Evolutionary conservation across 495 filamentous ascomycete species (phyloP).

Genomic region (Gamarada debralockiae): DNA sequence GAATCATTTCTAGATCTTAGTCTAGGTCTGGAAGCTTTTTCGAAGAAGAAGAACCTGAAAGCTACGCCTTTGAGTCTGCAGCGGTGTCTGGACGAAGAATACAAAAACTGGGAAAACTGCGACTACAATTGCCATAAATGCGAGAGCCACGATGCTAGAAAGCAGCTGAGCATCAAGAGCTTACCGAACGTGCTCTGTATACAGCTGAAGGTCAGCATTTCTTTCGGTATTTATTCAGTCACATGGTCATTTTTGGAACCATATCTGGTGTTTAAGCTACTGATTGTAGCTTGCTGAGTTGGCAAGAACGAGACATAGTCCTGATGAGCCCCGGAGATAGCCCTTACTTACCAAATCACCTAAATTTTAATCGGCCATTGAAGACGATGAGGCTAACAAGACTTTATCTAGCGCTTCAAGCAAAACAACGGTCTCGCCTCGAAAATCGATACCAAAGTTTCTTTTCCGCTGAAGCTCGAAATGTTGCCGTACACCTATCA

Average conservation of each 20-base stretch:
- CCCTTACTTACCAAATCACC: no score
- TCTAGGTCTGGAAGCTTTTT: constrained; percentile 66
- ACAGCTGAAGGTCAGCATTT: constrained; percentile 83
- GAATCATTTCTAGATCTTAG: constrained; percentile 86
- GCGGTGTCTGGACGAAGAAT: constrained; percentile 75
- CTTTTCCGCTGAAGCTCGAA: constrained; percentile 81
- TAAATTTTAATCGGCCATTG: no score
- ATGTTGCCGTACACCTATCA: constrained; percentile 82
- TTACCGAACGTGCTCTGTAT: constrained; percentile 86
- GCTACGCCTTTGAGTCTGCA: constrained; percentile 51
- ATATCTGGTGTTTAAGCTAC: neutral
- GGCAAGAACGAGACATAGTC: no score
- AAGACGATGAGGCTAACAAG: neutral
- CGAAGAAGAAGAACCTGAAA: constrained; percentile 41
- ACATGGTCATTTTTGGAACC: no score
- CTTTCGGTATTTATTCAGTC: neutral
- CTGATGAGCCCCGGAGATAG: no score
- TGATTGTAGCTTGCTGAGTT: no score
- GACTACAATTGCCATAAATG: constrained; percentile 81
- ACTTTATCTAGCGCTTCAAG: constrained; percentile 65
- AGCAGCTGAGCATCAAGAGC: constrained; percentile 73
- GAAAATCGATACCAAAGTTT: constrained; percentile 77
- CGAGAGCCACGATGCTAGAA: constrained; percentile 67
- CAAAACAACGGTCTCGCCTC: constrained; percentile 53
- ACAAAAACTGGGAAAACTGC: constrained; percentile 70